Evolutionary conservation across 2,329 filamentous ascomycete genomes (phyloP), one percentile per base, ranked within the genome.

Genomic region (Ceratocystis ficicola): DNA sequence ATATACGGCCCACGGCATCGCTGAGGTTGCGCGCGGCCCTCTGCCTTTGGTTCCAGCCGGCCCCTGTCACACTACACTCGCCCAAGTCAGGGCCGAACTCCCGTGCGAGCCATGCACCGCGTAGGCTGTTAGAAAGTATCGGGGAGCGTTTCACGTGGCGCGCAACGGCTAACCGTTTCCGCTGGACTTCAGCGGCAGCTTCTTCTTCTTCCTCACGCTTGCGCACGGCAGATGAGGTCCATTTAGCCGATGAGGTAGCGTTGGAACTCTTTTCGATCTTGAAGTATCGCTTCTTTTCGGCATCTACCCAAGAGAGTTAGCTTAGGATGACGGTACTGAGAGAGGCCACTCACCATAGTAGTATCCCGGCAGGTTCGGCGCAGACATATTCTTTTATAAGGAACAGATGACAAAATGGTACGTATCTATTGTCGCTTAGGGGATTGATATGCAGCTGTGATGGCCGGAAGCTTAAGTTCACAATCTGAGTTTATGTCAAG

Each of bases 251-350:
- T 1, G 75, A 69, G 0, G 83, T 79, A 0, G 83, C 82, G 17
- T 78, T 78, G 65, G 81, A 78, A 48, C 81, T 77, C 59, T 78
- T 80, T 71, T 87, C 82, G 62, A 89, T 81, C 70, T 83, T 86
- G 74, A 88, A 89, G 71, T 88, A 89, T 69, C 83, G 86, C 46
- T 80, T 80, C 73, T 83, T 87, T 55, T 79, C 78, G 15, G 73
- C 63, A 68, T 85, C 83, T 84, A 64, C 6, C 41, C 28, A 10
- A 15, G 30, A 52, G n/a, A 7, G 62, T 62, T 64, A 66, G 65
- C 22, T 7, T 28, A 7, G 20, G 2, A 3, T 46, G 60, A 10
- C 36, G 36, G 22, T 17, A 15, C 20, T 15, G 28, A 5, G 17
- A 36, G 8, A 59, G 28, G 32, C 20, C 3, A 65, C 63, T 62